A percentile compares a stretch with the other conserved stretches of the same genome.
Conservation (phyloP, 2,329 filamentous ascomycete genomes). For the Ampelomyces quisqualis region DNA sequence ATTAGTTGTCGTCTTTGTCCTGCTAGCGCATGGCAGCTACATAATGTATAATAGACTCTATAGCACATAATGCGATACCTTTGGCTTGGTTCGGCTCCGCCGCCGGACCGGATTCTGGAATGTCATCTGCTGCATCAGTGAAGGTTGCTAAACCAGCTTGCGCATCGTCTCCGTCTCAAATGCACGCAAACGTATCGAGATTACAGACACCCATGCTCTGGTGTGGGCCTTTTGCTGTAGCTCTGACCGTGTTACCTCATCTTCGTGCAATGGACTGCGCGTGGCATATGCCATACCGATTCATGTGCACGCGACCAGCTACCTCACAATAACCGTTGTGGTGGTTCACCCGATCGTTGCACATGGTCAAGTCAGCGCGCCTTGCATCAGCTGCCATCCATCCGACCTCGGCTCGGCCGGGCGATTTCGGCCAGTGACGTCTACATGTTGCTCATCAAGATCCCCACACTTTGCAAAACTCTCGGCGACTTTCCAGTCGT, state of each 20-base stretch:
- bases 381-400: conserved; percentile 14
- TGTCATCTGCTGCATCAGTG: not conserved
- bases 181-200: too few species aligned
- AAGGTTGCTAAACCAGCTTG: too few species aligned
- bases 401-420: conserved; percentile 21
- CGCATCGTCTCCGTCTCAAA: too few species aligned
- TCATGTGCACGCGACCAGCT: not conserved
- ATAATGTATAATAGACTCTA: conserved; percentile 6
- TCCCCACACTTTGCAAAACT: conserved; percentile 11
- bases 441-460: conserved; percentile 19
- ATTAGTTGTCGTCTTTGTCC: conserved; percentile 3
- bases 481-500: conserved; percentile 15
- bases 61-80: conserved; percentile 2
- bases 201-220: too few species aligned
- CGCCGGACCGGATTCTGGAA: not conserved
- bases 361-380: conserved; percentile 1
- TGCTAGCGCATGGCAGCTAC: not conserved
- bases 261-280: too few species aligned
- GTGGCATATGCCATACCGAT: too few species aligned
- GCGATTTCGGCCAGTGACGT: conserved; percentile 62
- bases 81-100: conserved; percentile 2
- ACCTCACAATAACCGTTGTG: conserved; percentile 7
- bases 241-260: not conserved
- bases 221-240: too few species aligned
- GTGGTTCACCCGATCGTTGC: conserved; percentile 5